These are phyloP conservation scores for Puccinellia tenuiflora DNA, from an alignment of 176 grass and related monocot species.

Conservation along the genomic window DNA sequence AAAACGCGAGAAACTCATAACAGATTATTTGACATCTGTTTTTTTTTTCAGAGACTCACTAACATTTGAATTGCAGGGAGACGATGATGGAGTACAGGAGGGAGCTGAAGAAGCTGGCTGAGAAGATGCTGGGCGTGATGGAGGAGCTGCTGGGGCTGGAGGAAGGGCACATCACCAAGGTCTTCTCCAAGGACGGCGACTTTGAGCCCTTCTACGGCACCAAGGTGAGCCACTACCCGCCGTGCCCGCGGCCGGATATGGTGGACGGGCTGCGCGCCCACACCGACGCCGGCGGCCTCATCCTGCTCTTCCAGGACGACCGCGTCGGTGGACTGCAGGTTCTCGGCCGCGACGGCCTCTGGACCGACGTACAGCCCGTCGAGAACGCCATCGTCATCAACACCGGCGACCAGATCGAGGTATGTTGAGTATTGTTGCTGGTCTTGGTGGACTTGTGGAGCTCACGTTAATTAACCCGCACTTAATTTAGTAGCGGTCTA, in stretches of 20 bases:
- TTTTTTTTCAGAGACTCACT: no score
- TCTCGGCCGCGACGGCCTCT: slow-evolving; percentile 49
- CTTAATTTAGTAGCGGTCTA: background rate
- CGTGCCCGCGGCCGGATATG: slow-evolving; percentile 65
- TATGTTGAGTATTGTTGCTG: background rate
- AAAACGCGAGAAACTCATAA: no score
- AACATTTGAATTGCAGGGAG: no score
- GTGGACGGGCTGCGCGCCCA: slow-evolving; percentile 76
- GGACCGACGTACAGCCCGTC: slow-evolving; percentile 82
- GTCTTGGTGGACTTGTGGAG: slow-evolving; percentile 23
- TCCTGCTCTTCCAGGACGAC: slow-evolving; percentile 91
- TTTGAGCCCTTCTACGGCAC: slow-evolving; percentile 58
- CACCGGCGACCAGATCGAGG: slow-evolving; percentile 97
- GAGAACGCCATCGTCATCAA: slow-evolving; percentile 87
- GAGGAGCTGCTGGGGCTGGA: slow-evolving; percentile 68
- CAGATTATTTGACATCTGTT: no score
- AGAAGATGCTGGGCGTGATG: slow-evolving; percentile 67
- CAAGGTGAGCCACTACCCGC: slow-evolving; percentile 79
- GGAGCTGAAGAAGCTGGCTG: slow-evolving; percentile 57
- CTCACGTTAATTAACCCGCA: slow-evolving; percentile 20
- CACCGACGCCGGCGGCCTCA: slow-evolving; percentile 88
- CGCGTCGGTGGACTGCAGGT: slow-evolving; percentile 63
- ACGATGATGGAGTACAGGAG: slow-evolving; percentile 82
- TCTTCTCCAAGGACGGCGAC: slow-evolving; percentile 46
- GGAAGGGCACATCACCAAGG: slow-evolving; percentile 48